A percentile compares a stretch with the other conserved stretches of the same genome.
Conservation (phyloP, 129 eudicot genomes). For the Flaveria bidentis region DNA sequence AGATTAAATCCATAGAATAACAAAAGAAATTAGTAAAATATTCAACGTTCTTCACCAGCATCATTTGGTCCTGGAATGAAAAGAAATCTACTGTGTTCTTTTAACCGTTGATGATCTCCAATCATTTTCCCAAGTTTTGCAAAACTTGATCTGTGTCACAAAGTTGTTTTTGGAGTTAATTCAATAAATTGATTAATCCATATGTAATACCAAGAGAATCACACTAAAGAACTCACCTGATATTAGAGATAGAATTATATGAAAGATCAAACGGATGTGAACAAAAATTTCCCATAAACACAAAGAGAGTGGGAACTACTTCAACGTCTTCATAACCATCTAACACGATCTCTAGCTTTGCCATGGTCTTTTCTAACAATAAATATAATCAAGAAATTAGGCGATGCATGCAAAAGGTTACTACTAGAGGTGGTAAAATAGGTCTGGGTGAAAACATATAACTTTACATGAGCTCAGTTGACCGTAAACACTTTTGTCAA, state of each 20-base stretch:
- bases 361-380: conserved; percentile 71
- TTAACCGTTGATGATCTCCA: conserved; percentile 69
- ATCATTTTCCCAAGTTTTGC: conserved; percentile 85
- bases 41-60: conserved; percentile 49
- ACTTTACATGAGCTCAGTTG: not conserved
- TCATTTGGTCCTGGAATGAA: conserved; percentile 98
- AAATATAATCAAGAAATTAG: conserved; percentile 40
- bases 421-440: not conserved
- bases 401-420: conserved; percentile 19
- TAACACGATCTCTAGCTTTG: conserved; percentile 70
- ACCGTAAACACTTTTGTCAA: not conserved
- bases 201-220: conserved; percentile 8
- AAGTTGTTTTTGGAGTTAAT: conserved; percentile 1
- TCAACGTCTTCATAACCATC: conserved; percentile 76
- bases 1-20: conserved; percentile 5
- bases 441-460: not conserved
- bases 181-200: not conserved
- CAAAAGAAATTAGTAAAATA: not conserved
- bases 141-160: conserved; percentile 57
- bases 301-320: conserved; percentile 94
- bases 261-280: conserved; percentile 85
- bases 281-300: conserved; percentile 95
- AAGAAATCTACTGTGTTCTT: conserved; percentile 73
- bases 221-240: conserved; percentile 51
- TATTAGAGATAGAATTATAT: conserved; percentile 58